phyloP scores from a whole-genome alignment of 805 yeast species.

The Maudiozyma pseudohumilis region DNA sequence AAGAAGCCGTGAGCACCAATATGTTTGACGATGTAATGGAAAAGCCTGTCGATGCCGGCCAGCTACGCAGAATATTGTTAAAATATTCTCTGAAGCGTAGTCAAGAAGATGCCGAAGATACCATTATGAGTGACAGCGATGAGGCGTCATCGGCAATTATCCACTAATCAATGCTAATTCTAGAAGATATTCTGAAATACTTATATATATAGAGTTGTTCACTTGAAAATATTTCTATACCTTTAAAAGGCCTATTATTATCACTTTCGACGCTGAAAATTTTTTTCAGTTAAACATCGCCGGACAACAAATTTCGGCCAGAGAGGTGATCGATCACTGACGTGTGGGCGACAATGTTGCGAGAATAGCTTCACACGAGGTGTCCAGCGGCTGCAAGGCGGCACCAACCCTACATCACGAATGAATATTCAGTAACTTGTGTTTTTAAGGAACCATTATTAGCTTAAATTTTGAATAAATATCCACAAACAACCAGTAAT shows the following conservation, averaged over 20 bases:
- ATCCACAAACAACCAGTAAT: not conserved
- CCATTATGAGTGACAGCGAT: slow-evolving; percentile 27
- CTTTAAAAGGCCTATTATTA: not conserved
- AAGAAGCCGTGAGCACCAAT: slow-evolving; percentile 48
- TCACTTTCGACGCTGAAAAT: slow-evolving; percentile 4
- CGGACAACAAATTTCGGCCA: too few species aligned
- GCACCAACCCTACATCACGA: too few species aligned
- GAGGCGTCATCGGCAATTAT: not conserved
- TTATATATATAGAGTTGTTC: not conserved
- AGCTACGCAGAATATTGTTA: slow-evolving; percentile 21
- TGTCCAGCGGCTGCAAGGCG: too few species aligned
- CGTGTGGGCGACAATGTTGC: too few species aligned
- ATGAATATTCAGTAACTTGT: not conserved
- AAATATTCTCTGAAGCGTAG: slow-evolving; percentile 26
- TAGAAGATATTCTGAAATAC: not conserved
- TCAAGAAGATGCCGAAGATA: slow-evolving; percentile 26
- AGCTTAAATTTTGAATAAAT: not conserved
- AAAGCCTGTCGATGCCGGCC: slow-evolving; percentile 43
- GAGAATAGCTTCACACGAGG: too few species aligned
- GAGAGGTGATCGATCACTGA: too few species aligned
- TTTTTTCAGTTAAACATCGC: slow-evolving; percentile 1
- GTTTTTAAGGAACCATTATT: not conserved
- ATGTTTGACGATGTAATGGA: slow-evolving; percentile 62
- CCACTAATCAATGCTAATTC: too few species aligned
- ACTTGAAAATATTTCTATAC: not conserved